Evolutionary conservation across 2,329 filamentous ascomycete species (phyloP), one percentile per base, ranked within the genome.

Genomic region (Talaromyces sp.): DNA sequence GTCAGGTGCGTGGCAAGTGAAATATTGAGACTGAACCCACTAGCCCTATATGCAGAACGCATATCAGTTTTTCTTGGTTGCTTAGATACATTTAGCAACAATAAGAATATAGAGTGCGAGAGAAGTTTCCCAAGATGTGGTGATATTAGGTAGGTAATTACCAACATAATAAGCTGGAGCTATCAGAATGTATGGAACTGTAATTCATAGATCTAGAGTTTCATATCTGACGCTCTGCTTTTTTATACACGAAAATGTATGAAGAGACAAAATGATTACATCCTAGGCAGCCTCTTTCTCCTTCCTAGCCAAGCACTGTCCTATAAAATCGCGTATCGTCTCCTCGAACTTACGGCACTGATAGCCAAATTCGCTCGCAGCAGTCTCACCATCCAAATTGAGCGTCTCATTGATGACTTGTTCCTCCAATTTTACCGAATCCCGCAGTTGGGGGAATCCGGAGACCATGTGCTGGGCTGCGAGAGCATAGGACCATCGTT

Each of bases 401-500:
- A 80, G 75, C 14, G 75, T 61, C 2, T 50, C 60, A 50, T 61
- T 45, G 8, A 61, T 52, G 19, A 33, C 14, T 22, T 61, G 59
- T 5, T 48, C 35, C 22, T 61, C 59, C 19, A 48, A 19, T 50
- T 13, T 33, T 2, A 70, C 77, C 31, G 75, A 72, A 59, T 80
- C 76, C 9, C 78, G 72, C 22, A 64, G 58, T 64, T 78, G 37
- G 19, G 72, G 68, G 67, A 84, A 83, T 31, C 74, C 72, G 2
- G 77, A 74, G 0, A 67, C 68, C 33, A 84, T 79, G 35, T 84
- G 78, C 11, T 77, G 71, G 0, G 80, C 78, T 0, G 80, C 82
- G 13, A 80, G 64, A 0, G 74, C 78, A 67, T 83, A 84, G 0
- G 80, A 80, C 63, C 84, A 85, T 5, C 74, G 72, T 67, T 84